Conservation (phyloP, 495 filamentous ascomycete species). For the Annulohypoxylon bovei region DNA sequence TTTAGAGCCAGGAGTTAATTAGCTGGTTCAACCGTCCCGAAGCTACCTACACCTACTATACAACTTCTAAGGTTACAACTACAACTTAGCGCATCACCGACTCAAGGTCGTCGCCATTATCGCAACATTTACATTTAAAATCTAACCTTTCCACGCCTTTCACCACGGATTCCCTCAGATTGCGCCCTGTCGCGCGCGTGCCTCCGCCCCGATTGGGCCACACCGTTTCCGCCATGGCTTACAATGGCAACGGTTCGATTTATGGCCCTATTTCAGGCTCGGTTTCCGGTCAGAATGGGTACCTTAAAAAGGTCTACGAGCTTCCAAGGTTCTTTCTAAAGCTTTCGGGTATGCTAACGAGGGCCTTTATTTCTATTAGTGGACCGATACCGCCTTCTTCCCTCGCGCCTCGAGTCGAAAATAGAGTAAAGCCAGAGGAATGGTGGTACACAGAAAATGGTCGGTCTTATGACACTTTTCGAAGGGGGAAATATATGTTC, state of each 20-base stretch:
- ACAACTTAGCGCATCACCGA: slow-evolving; percentile 22
- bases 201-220: slow-evolving; percentile 31
- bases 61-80: background rate
- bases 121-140: slow-evolving; percentile 20
- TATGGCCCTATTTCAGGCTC: slow-evolving; percentile 19
- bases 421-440: slow-evolving; percentile 43
- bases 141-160: slow-evolving; percentile 5
- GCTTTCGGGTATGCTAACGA: slow-evolving; percentile 31
- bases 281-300: slow-evolving; percentile 26
- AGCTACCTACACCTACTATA: slow-evolving; percentile 18
- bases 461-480: slow-evolving; percentile 64
- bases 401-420: slow-evolving; percentile 33
- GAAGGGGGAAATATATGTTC: slow-evolving; percentile 68
- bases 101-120: slow-evolving; percentile 26
- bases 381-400: slow-evolving; percentile 26
- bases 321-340: slow-evolving; percentile 23
- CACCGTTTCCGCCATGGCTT: slow-evolving; percentile 39
- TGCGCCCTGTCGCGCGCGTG: slow-evolving; percentile 31
- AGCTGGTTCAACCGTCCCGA: slow-evolving; percentile 21
- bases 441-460: slow-evolving; percentile 65
- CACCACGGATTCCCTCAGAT: slow-evolving; percentile 1
- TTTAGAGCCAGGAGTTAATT: slow-evolving; percentile 1
- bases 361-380: slow-evolving; percentile 4
- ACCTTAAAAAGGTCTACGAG: slow-evolving; percentile 18
- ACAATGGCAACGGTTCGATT: slow-evolving; percentile 43